phyloP scores from a whole-genome alignment of 2,329 filamentous ascomycete genomes.

The Phialemoniopsis sp. region DNA sequence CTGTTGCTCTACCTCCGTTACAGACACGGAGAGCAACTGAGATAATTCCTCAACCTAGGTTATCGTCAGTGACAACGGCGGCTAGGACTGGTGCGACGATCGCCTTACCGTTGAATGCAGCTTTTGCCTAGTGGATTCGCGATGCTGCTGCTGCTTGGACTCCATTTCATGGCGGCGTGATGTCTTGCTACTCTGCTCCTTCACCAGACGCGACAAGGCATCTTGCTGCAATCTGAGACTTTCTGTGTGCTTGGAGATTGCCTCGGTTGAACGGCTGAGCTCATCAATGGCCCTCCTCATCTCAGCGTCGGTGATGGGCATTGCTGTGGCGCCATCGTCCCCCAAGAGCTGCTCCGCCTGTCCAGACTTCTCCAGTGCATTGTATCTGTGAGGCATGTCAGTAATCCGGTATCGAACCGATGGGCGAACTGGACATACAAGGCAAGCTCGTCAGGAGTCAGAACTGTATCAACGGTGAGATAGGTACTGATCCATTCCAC shows the following conservation, averaged over 20 bases:
- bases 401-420: neutral
- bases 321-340: slow-evolving; percentile 37
- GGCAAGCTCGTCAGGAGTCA: slow-evolving; percentile 49
- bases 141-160: slow-evolving; percentile 28
- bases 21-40: slow-evolving; percentile 38
- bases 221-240: slow-evolving; percentile 57
- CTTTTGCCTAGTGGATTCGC: slow-evolving; percentile 33
- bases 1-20: slow-evolving; percentile 48
- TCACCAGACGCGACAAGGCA: slow-evolving; percentile 50
- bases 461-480: slow-evolving; percentile 44
- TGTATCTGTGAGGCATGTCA: slow-evolving; percentile 35
- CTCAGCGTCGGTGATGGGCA: slow-evolving; percentile 54
- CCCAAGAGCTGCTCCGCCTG: slow-evolving; percentile 40
- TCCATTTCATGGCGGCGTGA: slow-evolving; percentile 28
- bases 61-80: neutral
- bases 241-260: slow-evolving; percentile 61
- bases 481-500: slow-evolving; percentile 45
- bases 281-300: slow-evolving; percentile 58
- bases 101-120: slow-evolving; percentile 34
- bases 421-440: slow-evolving; percentile 31
- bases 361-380: slow-evolving; percentile 41
- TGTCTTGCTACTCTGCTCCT: slow-evolving; percentile 29
- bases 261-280: slow-evolving; percentile 59
- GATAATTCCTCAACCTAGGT: slow-evolving; percentile 43
- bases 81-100: neutral